A percentile compares a stretch with the other conserved stretches of the same genome.
Evolutionary conservation across 345 rosid species (phyloP).

Genomic region (Garcia nutans): DNA sequence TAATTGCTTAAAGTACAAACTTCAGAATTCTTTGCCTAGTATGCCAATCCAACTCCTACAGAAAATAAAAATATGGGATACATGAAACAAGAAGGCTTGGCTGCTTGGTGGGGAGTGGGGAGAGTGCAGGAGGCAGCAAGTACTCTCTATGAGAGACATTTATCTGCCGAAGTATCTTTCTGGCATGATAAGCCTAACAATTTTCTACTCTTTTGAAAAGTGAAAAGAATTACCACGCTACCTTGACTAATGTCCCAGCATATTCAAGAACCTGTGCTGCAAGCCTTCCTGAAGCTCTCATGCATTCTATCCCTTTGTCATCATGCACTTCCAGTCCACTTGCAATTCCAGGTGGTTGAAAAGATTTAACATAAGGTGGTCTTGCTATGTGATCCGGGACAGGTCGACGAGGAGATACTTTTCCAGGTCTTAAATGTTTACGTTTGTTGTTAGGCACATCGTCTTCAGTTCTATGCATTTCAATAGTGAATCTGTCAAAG

Average conservation of each 20-base stretch:
- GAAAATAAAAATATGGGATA: background rate
- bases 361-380: conserved; percentile 68
- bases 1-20: background rate
- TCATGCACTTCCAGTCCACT: conserved; percentile 77
- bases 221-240: conserved; percentile 20
- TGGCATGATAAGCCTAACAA: background rate
- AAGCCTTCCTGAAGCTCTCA: conserved; percentile 91
- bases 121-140: no score
- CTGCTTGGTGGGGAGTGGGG: no score
- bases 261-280: conserved; percentile 81
- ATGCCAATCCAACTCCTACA: background rate
- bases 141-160: background rate
- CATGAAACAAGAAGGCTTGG: background rate
- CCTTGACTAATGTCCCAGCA: conserved; percentile 87
- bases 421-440: conserved; percentile 64
- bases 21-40: background rate
- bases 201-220: background rate
- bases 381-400: conserved; percentile 65
- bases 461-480: conserved; percentile 45
- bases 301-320: conserved; percentile 65
- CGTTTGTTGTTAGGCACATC: conserved; percentile 46
- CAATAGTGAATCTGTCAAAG: conserved; percentile 22
- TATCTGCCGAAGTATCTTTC: background rate
- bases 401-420: conserved; percentile 63
- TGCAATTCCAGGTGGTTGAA: conserved; percentile 59